These are phyloP conservation scores for Paxillus rubicundulus DNA, from an alignment of 768 basidiomycete genomes.

Conservation along the genomic window DNA sequence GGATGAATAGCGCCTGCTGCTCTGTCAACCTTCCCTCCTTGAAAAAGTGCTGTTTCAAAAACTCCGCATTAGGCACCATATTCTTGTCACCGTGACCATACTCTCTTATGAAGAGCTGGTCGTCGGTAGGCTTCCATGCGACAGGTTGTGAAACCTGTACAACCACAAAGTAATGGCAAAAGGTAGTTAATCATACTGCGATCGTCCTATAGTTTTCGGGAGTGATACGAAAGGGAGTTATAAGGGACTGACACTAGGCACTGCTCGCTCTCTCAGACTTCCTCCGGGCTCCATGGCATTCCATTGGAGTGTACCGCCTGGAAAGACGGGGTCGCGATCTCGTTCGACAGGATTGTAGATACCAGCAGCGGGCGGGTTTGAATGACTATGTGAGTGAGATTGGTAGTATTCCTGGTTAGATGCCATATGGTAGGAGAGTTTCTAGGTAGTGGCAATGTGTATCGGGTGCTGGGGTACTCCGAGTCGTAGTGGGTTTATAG, in stretches of 20 bases:
- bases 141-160: slow-evolving; percentile 69
- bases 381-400: slow-evolving; percentile 8
- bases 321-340: slow-evolving; percentile 31
- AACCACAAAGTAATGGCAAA: slow-evolving; percentile 14
- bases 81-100: slow-evolving; percentile 40
- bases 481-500: too few species aligned
- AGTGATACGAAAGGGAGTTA: slow-evolving; percentile 5
- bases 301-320: slow-evolving; percentile 27
- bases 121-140: slow-evolving; percentile 61
- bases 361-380: slow-evolving; percentile 11
- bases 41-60: slow-evolving; percentile 88
- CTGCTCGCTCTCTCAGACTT: slow-evolving; percentile 29
- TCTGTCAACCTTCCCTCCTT: slow-evolving; percentile 82
- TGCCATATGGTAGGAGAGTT: slow-evolving; percentile 11
- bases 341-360: slow-evolving; percentile 13
- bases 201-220: slow-evolving; percentile 15
- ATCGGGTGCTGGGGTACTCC: background rate
- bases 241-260: slow-evolving; percentile 33
- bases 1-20: slow-evolving; percentile 79
- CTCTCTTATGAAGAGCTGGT: slow-evolving; percentile 62
- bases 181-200: slow-evolving; percentile 25
- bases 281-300: slow-evolving; percentile 10
- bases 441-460: slow-evolving; percentile 14
- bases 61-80: slow-evolving; percentile 68
- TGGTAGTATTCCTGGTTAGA: slow-evolving; percentile 28